A percentile compares a stretch with the other conserved stretches of the same genome.
Conservation (phyloP, 116 monocot genomes). For the Phalaenopsis hybrid region DNA sequence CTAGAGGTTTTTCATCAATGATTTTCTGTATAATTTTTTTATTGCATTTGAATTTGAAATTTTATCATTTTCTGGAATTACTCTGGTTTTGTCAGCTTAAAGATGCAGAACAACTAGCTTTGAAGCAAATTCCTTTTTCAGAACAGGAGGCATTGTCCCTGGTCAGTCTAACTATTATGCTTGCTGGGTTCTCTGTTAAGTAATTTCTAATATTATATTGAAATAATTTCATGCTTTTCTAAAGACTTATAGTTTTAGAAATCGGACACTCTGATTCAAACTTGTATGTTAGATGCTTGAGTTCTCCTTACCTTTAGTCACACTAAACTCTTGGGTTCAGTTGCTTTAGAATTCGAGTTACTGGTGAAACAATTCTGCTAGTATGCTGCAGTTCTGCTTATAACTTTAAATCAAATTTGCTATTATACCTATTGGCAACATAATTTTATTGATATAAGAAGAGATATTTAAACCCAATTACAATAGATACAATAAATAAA, state of each 20-base stretch:
- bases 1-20: constrained; percentile 55
- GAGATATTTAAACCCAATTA: too few species aligned
- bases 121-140: constrained; percentile 89
- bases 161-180: constrained; percentile 29
- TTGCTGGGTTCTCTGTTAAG: not conserved
- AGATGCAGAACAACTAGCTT: constrained; percentile 84
- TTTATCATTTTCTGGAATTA: not conserved
- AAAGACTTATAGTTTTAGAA: not conserved
- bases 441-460: too few species aligned
- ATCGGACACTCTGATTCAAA: not conserved
- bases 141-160: constrained; percentile 84
- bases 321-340: not conserved
- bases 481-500: too few species aligned
- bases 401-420: not conserved
- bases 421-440: not conserved
- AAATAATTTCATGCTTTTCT: not conserved
- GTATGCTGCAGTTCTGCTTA: not conserved
- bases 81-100: constrained; percentile 44
- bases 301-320: not conserved
- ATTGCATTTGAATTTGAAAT: constrained; percentile 6
- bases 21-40: not conserved
- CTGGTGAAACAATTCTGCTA: not conserved
- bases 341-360: not conserved
- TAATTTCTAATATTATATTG: not conserved
- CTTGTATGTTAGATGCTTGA: not conserved